Evolutionary conservation across 805 yeast species (phyloP).

Genomic region (Starmerella vaccinii): DNA sequence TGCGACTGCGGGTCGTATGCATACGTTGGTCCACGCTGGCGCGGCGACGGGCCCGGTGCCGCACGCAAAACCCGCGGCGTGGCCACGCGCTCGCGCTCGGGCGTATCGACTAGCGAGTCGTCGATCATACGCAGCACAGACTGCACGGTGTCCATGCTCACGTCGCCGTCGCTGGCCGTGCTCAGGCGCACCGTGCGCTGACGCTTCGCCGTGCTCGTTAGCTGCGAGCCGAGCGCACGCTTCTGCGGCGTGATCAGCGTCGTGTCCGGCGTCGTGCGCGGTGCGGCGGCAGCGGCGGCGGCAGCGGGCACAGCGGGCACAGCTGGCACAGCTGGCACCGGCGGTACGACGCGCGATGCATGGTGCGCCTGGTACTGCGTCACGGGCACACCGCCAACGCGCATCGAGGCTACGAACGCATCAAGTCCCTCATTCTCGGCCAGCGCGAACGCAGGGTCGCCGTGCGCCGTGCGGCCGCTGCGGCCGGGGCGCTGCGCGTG

Average conservation of each 20-base stretch:
- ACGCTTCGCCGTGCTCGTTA: slow-evolving; percentile 17
- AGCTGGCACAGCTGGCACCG: no score
- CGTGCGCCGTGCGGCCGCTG: slow-evolving; percentile 10
- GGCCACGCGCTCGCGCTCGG: slow-evolving; percentile 21
- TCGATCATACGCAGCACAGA: slow-evolving; percentile 32
- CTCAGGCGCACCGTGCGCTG: slow-evolving; percentile 10
- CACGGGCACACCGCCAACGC: slow-evolving; percentile 9
- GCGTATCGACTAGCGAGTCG: slow-evolving; percentile 31
- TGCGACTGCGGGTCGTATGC: slow-evolving; percentile 19
- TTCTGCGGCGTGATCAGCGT: slow-evolving; percentile 13
- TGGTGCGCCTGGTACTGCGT: slow-evolving; percentile 10
- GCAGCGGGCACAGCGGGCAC: not conserved
- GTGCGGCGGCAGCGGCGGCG: not conserved
- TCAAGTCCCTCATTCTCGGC: slow-evolving; percentile 10
- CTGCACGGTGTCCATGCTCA: slow-evolving; percentile 19
- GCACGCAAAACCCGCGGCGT: slow-evolving; percentile 23
- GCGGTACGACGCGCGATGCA: not conserved
- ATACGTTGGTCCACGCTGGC: slow-evolving; percentile 19
- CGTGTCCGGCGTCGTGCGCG: not conserved
- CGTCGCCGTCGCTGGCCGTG: slow-evolving; percentile 14
- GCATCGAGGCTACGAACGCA: slow-evolving; percentile 4
- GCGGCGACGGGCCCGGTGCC: slow-evolving; percentile 27
- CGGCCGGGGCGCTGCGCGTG: slow-evolving; percentile 7
- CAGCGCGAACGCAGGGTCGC: slow-evolving; percentile 15
- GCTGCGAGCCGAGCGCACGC: slow-evolving; percentile 7